phyloP scores from a whole-genome alignment of 768 basidiomycete genomes.

The Lactarius deliciosus region DNA sequence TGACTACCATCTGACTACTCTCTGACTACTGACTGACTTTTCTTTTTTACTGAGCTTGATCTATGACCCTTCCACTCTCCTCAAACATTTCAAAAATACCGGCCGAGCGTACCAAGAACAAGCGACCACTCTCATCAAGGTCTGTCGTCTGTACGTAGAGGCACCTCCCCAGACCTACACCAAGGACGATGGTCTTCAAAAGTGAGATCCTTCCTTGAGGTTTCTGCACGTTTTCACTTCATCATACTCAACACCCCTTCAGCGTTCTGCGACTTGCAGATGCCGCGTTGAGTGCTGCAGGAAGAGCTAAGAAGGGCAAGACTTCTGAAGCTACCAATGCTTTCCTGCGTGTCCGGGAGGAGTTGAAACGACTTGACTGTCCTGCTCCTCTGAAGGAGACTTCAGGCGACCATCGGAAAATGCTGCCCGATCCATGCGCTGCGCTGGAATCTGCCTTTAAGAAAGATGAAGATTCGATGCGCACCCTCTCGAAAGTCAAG shows the following conservation, averaged over 20 bases:
- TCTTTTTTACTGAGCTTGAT: no score
- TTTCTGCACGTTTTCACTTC: not conserved
- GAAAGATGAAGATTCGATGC: not conserved
- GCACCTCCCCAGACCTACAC: not conserved
- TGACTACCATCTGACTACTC: no score
- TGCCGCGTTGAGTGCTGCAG: not conserved
- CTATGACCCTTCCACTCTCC: not conserved
- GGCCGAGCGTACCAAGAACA: conserved; percentile 3
- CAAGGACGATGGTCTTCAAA: not conserved
- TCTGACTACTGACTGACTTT: no score
- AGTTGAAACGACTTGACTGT: not conserved
- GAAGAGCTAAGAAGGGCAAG: not conserved
- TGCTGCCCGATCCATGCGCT: not conserved
- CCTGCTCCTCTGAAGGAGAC: not conserved
- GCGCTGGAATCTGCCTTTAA: not conserved
- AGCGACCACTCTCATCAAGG: not conserved
- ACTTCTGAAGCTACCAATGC: not conserved
- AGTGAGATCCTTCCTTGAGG: not conserved
- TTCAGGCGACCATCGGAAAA: not conserved
- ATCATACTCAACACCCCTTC: no score
- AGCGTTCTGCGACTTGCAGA: conserved; percentile 4
- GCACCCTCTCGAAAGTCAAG: not conserved
- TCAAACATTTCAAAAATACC: conserved; percentile 3
- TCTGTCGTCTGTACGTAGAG: not conserved
- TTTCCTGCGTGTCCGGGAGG: not conserved